Conservation (phyloP, 2,329 filamentous ascomycete species). For the Xylariaceae sp. region DNA sequence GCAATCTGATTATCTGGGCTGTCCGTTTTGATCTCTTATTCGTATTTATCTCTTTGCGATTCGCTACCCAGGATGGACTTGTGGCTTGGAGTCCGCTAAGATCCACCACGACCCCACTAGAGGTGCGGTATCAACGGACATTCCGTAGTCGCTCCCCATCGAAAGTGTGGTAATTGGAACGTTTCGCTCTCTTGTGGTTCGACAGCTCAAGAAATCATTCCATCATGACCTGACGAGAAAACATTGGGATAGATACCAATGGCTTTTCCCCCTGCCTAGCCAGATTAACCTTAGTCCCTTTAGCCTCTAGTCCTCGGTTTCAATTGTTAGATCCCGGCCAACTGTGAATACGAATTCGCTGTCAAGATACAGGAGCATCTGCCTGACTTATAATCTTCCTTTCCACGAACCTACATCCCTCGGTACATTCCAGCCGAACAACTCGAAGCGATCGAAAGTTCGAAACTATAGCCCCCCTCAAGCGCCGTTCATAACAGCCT, state of each 20-base stretch:
- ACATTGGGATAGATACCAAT: not conserved
- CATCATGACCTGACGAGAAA: slow-evolving; percentile 28
- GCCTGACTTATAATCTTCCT: no score
- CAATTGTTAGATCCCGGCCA: no score
- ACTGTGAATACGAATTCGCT: no score
- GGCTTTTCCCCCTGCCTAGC: slow-evolving; percentile 5
- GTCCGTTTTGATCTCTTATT: slow-evolving; percentile 12
- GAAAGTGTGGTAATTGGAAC: not conserved
- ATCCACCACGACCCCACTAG: no score
- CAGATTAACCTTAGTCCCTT: slow-evolving; percentile 1
- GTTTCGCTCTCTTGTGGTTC: slow-evolving; percentile 15
- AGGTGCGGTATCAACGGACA: slow-evolving; percentile 5
- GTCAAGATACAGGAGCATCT: no score
- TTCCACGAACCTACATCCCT: no score
- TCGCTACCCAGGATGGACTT: slow-evolving; percentile 1
- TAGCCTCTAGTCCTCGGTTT: no score
- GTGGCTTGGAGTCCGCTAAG: slow-evolving; percentile 1
- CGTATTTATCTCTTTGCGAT: slow-evolving; percentile 12
- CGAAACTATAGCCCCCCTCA: no score
- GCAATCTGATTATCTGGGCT: not conserved
- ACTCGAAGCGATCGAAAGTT: no score
- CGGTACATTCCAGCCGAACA: no score
- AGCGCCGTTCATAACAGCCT: no score
- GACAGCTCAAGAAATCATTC: slow-evolving; percentile 28
- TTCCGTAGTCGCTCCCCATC: not conserved